phyloP scores from a whole-genome alignment of 805 yeast genomes.

The Diddensiella caesifluorescens region DNA sequence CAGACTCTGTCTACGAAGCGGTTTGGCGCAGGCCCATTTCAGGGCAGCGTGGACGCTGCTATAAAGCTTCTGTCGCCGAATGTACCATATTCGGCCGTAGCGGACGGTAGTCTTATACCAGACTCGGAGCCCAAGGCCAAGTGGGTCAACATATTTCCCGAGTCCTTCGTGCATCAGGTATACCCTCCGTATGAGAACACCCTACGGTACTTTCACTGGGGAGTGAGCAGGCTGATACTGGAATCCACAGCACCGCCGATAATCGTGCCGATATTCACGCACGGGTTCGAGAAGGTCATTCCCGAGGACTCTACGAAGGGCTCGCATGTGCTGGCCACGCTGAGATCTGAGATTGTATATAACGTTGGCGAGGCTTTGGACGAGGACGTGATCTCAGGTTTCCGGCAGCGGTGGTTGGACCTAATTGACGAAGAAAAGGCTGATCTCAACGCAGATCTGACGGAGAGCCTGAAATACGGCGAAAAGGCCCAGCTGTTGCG shows the following conservation, averaged over 20 bases:
- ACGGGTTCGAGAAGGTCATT: conserved; percentile 81
- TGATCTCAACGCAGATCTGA: conserved; percentile 48
- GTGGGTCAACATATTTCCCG: conserved; percentile 96
- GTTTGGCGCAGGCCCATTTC: conserved; percentile 92
- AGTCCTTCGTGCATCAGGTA: conserved; percentile 82
- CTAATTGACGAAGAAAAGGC: conserved; percentile 51
- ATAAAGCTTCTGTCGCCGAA: conserved; percentile 56
- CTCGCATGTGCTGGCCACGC: conserved; percentile 47
- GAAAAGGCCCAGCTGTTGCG: conserved; percentile 60
- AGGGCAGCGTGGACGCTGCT: conserved; percentile 82
- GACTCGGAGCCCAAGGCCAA: conserved; percentile 13
- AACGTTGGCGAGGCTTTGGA: conserved; percentile 67
- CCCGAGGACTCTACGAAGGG: conserved; percentile 61
- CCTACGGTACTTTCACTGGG: conserved; percentile 96
- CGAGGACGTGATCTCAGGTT: conserved; percentile 52
- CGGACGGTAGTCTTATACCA: background rate
- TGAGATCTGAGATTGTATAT: conserved; percentile 63
- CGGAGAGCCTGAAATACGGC: conserved; percentile 59
- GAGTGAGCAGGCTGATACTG: conserved; percentile 73
- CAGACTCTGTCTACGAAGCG: conserved; percentile 82
- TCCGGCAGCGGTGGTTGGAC: conserved; percentile 64
- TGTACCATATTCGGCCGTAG: background rate
- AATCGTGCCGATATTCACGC: conserved; percentile 76
- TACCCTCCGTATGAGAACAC: conserved; percentile 75
- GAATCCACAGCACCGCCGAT: conserved; percentile 83